Evolutionary conservation across 1,284 basidiomycete species (phyloP), one percentile per base, ranked within the genome.

Genomic region (Hypsizygus ulmarius): DNA sequence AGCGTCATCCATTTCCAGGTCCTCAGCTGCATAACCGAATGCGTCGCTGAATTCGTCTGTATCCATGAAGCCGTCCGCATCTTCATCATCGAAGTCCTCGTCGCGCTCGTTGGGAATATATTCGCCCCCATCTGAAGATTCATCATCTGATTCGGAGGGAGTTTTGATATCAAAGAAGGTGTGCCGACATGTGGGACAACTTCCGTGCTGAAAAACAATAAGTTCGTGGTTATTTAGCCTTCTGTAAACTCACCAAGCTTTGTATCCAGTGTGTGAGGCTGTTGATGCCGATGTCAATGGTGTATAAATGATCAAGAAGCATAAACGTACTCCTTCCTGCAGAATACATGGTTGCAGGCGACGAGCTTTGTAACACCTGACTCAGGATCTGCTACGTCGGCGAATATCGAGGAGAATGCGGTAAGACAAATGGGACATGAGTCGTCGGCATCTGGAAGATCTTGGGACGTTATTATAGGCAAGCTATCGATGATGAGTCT

Each of bases 201-300:
- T 85, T n/a, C 84, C 83, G 57, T 85, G 82, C 82, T 84, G 53
- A 3, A 59, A 34, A 28, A 15, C 16, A 41, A 40, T 39, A 19
- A 43, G 12, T 38, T 30, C 35, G 25, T 18, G 14, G 12, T 5
- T 42, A 35, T 25, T 40, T 42, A n/a, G 33, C 34, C 2, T 15
- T 19, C 42, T 11, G 16, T 14, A 15, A 4, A 60, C 73, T 46
- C 57, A 83, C 83, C 51, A 72, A 58, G 48, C 74, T 75, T 43
- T 67, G 66, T 49, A 87, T 82, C 84, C 84, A 87, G 61, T 83
- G 77, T 6, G 71, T 66, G 28, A 87, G 63, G 59, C 84, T 86
- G 42, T 18, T 37, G 3, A 27, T 35, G 38, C 28, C 34, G 30
- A 21, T 28, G 36, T 5, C 42, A 11, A 54, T 34, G 37, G 34